Evolutionary conservation across 441 rosid genomes (phyloP).

Genomic region (Brassica balearica): DNA sequence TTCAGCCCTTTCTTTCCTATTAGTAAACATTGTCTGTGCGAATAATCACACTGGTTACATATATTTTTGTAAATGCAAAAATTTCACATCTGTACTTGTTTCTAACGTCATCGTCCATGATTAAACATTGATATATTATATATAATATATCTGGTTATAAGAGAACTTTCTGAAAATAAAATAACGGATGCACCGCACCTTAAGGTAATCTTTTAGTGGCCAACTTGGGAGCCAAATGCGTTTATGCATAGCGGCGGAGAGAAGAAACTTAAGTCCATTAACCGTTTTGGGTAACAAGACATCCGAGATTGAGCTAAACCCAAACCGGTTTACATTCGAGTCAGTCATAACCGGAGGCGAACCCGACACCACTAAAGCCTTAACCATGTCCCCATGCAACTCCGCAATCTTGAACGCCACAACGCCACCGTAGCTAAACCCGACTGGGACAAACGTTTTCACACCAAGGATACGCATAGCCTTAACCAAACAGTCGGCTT

Average conservation of each 20-base stretch:
- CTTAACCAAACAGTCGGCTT: constrained; percentile 71
- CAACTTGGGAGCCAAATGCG: constrained; percentile 81
- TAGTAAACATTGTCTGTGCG: constrained; percentile 29
- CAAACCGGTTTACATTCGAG: constrained; percentile 52
- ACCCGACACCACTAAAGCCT: constrained; percentile 73
- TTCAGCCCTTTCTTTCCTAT: constrained; percentile 69
- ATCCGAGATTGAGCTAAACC: constrained; percentile 75
- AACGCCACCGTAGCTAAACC: constrained; percentile 96
- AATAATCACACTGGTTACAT: constrained; percentile 1
- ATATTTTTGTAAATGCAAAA: background rate
- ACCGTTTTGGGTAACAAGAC: constrained; percentile 69
- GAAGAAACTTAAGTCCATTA: constrained; percentile 66
- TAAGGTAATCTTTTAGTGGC: constrained; percentile 68
- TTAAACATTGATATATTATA: background rate
- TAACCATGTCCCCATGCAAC: constrained; percentile 58
- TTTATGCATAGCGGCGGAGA: constrained; percentile 65
- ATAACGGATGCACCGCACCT: constrained; percentile 59
- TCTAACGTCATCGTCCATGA: background rate
- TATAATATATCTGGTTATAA: background rate
- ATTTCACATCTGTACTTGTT: background rate
- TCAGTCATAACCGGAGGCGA: constrained; percentile 74
- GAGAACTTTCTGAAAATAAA: background rate
- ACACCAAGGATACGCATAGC: constrained; percentile 71
- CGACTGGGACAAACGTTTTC: constrained; percentile 64
- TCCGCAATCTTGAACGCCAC: constrained; percentile 84